Base-by-base conservation (phyloP, 257 asterid genomes). In the Plectranthus barbatus region DNA sequence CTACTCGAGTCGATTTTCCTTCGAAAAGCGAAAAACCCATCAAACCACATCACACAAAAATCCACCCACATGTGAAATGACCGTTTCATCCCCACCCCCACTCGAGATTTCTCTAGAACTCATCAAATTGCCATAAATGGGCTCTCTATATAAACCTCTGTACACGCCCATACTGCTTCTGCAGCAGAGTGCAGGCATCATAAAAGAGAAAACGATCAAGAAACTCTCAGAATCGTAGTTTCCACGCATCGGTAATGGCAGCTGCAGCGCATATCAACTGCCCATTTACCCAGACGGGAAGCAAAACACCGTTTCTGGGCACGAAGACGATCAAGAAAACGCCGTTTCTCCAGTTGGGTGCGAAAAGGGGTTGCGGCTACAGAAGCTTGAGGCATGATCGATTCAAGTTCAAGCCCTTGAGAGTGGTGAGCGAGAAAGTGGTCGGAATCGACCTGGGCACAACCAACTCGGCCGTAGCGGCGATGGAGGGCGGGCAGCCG, bases 401-500 rank as follows among this genome's bases (percentile, higher is more conserved):
- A 0, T 48, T 48, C 62, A 74, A 46, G 45, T n/a, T n/a, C n/a
- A n/a, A n/a, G n/a, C 85, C 89, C 18, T 41, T 86, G 7, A 74
- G 83, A 71, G 82, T 86, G 9, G 87, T 76, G 31, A 68, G 67
- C 13, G 95, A 84, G 53, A 86, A 86, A 42, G 95, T 83, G 50
- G 91, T 83, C 56, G 95, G 95, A 8, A 81, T 86, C 53, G 95
- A 86, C 36, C 54, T 86, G 70, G 95, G 95, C 50, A 86, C 94
- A 21, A 86, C 95, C 17, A 86, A 86, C 67, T 86, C 95, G 3
- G 91, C 95, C 6, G 95, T 86, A 65, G 95, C 95, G 17, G 95
- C 88, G 44, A 86, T 86, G 95, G 95, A 86, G 67, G 95, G 95
- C 31, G 90, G 95, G 20, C 74, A 78, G 78, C n/a, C n/a, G n/a